These are phyloP conservation scores for Mycosphaerella sp. DNA, from an alignment of 2,329 filamentous ascomycete species.

Conservation along the genomic window DNA sequence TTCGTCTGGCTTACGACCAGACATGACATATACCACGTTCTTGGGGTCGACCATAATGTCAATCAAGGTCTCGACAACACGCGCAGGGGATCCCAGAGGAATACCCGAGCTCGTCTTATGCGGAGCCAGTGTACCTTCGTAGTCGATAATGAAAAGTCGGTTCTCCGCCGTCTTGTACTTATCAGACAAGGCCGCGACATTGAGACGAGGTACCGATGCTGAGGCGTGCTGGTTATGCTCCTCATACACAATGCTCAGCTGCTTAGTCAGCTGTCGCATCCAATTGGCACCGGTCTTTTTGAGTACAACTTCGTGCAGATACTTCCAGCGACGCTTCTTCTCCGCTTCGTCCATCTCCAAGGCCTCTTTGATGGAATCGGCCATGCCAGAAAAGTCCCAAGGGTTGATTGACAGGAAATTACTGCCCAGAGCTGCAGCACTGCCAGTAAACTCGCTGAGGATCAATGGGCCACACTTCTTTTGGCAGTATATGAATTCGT, in stretches of 20 bases:
- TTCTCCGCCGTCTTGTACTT: conserved; percentile 61
- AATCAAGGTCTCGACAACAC: conserved; percentile 74
- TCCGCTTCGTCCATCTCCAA: conserved; percentile 74
- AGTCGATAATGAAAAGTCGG: conserved; percentile 84
- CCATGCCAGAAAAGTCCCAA: conserved; percentile 79
- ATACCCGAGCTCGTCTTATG: conserved; percentile 81
- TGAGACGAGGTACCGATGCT: conserved; percentile 78
- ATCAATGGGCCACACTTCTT: conserved; percentile 87
- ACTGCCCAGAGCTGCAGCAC: conserved; percentile 74
- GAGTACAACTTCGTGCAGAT: conserved; percentile 66
- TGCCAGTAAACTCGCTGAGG: conserved; percentile 91
- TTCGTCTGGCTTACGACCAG: conserved; percentile 77
- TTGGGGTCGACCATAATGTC: conserved; percentile 72
- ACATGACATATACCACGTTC: conserved; percentile 93
- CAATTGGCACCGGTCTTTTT: conserved; percentile 80
- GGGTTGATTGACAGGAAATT: conserved; percentile 84
- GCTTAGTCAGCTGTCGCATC: conserved; percentile 68
- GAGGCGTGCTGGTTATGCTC: conserved; percentile 81
- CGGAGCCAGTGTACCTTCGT: conserved; percentile 85
- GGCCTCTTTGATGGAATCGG: conserved; percentile 75
- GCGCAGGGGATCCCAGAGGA: conserved; percentile 77
- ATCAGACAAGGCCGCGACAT: conserved; percentile 56
- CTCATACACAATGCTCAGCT: conserved; percentile 69
- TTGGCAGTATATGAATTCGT: conserved; percentile 91
- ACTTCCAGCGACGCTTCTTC: conserved; percentile 66